phyloP scores from a whole-genome alignment of 2,329 filamentous ascomycete genomes.

The Aspergillus caelatus region DNA sequence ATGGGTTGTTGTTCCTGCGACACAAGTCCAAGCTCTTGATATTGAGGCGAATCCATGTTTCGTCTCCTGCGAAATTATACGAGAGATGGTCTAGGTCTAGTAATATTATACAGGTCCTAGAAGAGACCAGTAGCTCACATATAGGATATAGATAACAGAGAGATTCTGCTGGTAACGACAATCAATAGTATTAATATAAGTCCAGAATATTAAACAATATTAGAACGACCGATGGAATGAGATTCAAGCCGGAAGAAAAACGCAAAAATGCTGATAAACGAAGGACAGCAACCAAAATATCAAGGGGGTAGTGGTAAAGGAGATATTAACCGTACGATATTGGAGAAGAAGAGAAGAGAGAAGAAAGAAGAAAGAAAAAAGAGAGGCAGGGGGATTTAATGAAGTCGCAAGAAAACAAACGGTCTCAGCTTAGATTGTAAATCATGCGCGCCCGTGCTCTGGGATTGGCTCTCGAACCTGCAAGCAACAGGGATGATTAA shows the following conservation, averaged over 20 bases:
- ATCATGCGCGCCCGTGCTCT: neutral
- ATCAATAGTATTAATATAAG: neutral
- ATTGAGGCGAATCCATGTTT: constrained; percentile 9
- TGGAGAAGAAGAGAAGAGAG: neutral
- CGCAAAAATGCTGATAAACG: neutral
- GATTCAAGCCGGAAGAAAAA: neutral
- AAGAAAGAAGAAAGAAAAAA: neutral
- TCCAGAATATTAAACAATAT: neutral
- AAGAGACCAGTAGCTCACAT: neutral
- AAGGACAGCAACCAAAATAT: constrained; percentile 4
- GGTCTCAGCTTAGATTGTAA: neutral
- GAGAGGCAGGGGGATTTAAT: neutral
- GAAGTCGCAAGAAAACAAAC: neutral
- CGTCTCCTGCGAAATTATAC: neutral
- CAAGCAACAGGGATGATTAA: neutral
- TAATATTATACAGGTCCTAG: neutral
- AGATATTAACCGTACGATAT: neutral
- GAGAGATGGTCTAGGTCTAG: neutral
- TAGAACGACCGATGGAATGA: neutral
- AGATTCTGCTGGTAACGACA: neutral
- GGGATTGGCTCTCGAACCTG: neutral
- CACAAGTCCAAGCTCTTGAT: constrained; percentile 15
- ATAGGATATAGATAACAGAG: neutral
- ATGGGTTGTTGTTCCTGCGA: constrained; percentile 14
- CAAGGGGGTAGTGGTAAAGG: neutral